Evolutionary conservation across 306 rosid genomes (phyloP), one percentile per base, ranked within the genome.

Genomic region (Trifolium pratense): DNA sequence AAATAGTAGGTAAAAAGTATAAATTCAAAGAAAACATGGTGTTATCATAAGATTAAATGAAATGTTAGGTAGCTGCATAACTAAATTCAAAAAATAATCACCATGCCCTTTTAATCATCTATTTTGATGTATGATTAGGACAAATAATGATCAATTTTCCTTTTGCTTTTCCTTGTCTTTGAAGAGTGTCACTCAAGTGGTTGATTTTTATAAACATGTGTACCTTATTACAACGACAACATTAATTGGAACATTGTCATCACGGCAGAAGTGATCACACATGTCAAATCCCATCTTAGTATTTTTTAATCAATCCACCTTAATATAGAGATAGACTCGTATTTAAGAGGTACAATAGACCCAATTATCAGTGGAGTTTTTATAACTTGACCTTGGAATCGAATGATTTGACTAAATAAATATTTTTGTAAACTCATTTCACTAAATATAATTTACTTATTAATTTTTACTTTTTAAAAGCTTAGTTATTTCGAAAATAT

Each of bases 81-180:
- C 18, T 29, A 26, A 58, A 58, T 25, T 58, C 18, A 58, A 12
- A 18, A 58, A 58, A 13, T 58, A 13, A 58, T 58, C 10, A 58
- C 9, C 37, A 25, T 13, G 17, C 17, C 3, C 16, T 57, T 60
- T 14, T 59, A 59, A 59, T 59, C 32, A 18, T 59, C 21, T 1
- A 59, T 14, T 59, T 29, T 31, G 15, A 59, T 59, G 66, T 26
- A 29, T 11, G 42, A 60, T 60, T 60, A 31, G 42, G 43, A 60
- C 42, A 31, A 29, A 18, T 59, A 29, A 18, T 59, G 20, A 26
- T 29, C 18, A 29, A 29, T 58, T 57, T 57, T 9, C 9, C 5
- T 59, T 13, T 26, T 29, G 40, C 42, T 60, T 60, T 26, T 29
- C 66, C 66, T 60, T 60, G 12, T 60, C 21, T 60, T 60, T 15